Evolutionary conservation across 2,329 filamentous ascomycete genomes (phyloP), one percentile per base, ranked within the genome.

Genomic region (Apiospora arundinis): DNA sequence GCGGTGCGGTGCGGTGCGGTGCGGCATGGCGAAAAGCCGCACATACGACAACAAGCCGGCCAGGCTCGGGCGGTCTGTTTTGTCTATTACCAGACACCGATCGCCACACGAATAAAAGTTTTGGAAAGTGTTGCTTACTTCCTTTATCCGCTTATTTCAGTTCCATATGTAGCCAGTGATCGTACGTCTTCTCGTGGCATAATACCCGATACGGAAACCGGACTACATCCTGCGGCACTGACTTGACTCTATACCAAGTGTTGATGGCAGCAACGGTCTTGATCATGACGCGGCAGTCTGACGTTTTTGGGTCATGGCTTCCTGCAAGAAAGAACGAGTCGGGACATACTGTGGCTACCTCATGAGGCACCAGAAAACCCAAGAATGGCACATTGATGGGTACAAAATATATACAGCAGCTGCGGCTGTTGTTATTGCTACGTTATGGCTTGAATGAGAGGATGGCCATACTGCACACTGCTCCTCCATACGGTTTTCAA

Each of bases 101-200:
- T 32, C 32, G 32, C 32, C 32, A 32, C 6, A 32, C 3, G 32
- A 32, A 42, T 42, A 42, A 42, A 42, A 9, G 9, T 2, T 5
- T 42, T 42, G 40, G 40, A 14, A 42, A 14, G 40, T 48, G 5
- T 21, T 48, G 45, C 45, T 48, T 23, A n/a, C 45, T n/a, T 48
- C 2, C 21, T n/a, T 8, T n/a, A 48, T n/a, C 2, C 21, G 9
- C 45, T 21, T 48, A n/a, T 23, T 48, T 3, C 32, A 4, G n/a
- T 48, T 23, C 6, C 23, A 18, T 6, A n/a, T n/a, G n/a, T n/a
- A 52, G 49, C 49, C 49, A 28, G 23, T 52, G 4, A 52, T 25
- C 49, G 23, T 28, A 52, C 23, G 49, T 52, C 49, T 18, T 52
- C 49, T 52, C 49, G 49, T 52, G 49, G 49, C 23, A 52, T 52